Evolutionary conservation across 805 yeast genomes (phyloP).

Genomic region (Candida pseudofarinosa): DNA sequence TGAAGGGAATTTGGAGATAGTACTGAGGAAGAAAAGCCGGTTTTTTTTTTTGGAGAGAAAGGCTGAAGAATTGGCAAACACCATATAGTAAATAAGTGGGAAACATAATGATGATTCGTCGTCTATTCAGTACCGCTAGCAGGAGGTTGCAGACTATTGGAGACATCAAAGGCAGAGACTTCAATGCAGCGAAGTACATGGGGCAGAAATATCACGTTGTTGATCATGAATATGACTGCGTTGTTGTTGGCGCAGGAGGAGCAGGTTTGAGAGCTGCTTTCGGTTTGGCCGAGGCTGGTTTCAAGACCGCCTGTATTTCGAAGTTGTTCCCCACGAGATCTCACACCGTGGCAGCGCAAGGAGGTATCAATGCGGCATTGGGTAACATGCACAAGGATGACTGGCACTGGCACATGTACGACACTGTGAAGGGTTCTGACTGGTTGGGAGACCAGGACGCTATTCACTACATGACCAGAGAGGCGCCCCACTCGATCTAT

Average conservation of each 20-base stretch:
- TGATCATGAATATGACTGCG: constrained; percentile 97
- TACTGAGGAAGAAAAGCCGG: too few species aligned
- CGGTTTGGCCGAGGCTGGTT: constrained; percentile 95
- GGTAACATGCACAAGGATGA: constrained; percentile 98
- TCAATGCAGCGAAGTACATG: constrained; percentile 42
- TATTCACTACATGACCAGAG: constrained; percentile 97
- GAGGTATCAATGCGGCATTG: constrained; percentile 98
- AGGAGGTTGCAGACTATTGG: constrained; percentile 35
- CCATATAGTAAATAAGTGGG: background rate
- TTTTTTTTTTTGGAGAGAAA: too few species aligned
- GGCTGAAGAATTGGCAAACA: too few species aligned
- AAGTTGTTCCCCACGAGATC: constrained; percentile 97
- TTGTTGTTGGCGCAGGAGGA: constrained; percentile 99
- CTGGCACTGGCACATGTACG: constrained; percentile 99
- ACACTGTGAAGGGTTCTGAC: constrained; percentile 97
- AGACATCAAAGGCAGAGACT: constrained; percentile 34
- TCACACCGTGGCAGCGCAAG: constrained; percentile 99
- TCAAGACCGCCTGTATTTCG: constrained; percentile 94
- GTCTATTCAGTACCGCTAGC: constrained; percentile 12
- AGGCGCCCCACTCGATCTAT: constrained; percentile 92
- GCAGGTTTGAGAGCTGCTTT: constrained; percentile 99
- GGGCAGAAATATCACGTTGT: constrained; percentile 78
- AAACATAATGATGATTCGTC: constrained; percentile 2
- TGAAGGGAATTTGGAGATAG: too few species aligned
- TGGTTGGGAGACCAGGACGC: constrained; percentile 99